phyloP scores from a whole-genome alignment of 2,329 filamentous ascomycete species.

The Grosmannia clavigera region DNA sequence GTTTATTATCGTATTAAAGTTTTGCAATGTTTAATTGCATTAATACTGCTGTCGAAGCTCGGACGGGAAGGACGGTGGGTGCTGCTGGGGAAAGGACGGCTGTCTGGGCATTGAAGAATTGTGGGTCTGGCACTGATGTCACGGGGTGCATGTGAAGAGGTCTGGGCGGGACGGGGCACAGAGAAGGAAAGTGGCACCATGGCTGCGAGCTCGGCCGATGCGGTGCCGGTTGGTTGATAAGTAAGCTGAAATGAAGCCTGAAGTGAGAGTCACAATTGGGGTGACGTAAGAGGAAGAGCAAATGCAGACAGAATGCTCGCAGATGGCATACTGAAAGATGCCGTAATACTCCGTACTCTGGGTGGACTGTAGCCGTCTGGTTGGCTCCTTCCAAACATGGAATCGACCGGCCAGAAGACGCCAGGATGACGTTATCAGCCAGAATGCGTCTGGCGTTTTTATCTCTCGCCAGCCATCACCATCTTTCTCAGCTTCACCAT shows the following conservation, averaged over 20 bases:
- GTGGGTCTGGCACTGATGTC: slow-evolving; percentile 6
- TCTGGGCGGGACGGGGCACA: not conserved
- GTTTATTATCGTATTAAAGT: not conserved
- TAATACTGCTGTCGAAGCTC: not conserved
- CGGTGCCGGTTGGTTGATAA: not conserved
- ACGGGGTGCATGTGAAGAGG: not conserved
- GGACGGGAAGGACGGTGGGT: not conserved
- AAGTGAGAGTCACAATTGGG: too few relatives aligned
- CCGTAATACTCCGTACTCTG: too few relatives aligned
- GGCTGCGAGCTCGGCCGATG: not conserved
- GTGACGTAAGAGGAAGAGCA: too few relatives aligned
- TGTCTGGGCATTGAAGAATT: not conserved
- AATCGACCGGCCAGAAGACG: too few relatives aligned
- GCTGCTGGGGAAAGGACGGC: not conserved
- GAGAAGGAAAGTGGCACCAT: not conserved
- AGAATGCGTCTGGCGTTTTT: not conserved
- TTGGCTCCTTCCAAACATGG: too few relatives aligned
- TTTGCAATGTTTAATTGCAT: not conserved
- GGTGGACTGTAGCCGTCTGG: too few relatives aligned
- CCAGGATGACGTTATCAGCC: not conserved
- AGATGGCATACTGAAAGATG: too few relatives aligned
- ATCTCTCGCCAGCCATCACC: not conserved
- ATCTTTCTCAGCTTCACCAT: too few relatives aligned
- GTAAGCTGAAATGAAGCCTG: too few relatives aligned
- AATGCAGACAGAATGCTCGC: too few relatives aligned